Conservation (phyloP, 1,284 basidiomycete genomes). For the Ustilago loliicola region DNA sequence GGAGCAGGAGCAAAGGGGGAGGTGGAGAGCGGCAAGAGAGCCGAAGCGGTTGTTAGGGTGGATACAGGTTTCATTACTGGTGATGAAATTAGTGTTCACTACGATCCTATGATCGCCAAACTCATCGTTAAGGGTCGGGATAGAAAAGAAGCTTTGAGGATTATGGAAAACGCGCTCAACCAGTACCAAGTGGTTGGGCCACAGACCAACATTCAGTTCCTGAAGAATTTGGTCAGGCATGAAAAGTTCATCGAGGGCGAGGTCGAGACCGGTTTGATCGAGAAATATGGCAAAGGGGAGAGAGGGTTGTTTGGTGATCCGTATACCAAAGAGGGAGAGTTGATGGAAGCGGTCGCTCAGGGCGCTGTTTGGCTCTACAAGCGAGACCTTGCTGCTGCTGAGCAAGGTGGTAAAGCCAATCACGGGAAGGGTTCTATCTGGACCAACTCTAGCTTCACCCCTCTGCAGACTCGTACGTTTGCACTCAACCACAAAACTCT, state of each 20-base stretch:
- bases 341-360: constrained; percentile 34
- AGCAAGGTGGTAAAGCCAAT: constrained; percentile 79
- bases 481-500: constrained; percentile 25
- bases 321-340: constrained; percentile 14
- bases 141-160: constrained; percentile 84
- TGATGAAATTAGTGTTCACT: constrained; percentile 79
- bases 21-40: constrained; percentile 67
- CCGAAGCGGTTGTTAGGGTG: constrained; percentile 78
- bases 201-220: constrained; percentile 90
- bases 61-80: constrained; percentile 86
- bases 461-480: neutral
- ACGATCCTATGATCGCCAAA: constrained; percentile 94
- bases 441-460: constrained; percentile 8
- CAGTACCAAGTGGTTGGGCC: constrained; percentile 92
- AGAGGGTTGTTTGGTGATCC: constrained; percentile 45
- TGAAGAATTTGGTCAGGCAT: constrained; percentile 82
- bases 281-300: constrained; percentile 63
- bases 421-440: constrained; percentile 17
- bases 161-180: constrained; percentile 83
- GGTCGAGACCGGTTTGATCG: constrained; percentile 93
- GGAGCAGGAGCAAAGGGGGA: neutral
- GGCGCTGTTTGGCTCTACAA: constrained; percentile 18
- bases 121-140: constrained; percentile 90
- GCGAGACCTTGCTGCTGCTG: constrained; percentile 12
- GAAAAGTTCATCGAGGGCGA: constrained; percentile 82